Evolutionary conservation across 345 rosid genomes (phyloP), one percentile per base, ranked within the genome.

Genomic region (Murraya paniculata): DNA sequence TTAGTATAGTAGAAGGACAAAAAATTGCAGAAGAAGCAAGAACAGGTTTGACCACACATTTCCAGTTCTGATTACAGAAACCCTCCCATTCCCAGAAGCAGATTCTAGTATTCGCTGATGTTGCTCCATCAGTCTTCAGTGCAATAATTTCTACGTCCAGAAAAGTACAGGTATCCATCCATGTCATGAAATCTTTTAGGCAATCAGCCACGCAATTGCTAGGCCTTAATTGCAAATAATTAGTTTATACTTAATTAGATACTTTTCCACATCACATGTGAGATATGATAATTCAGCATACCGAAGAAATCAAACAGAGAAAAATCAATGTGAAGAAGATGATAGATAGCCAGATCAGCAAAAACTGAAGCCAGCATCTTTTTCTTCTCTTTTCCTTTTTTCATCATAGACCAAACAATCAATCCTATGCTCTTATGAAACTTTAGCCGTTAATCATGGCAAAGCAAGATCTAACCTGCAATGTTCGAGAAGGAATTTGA

Each of bases 401-500:
- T 64, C 30, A 74, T 35, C 66, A 11, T 64, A 65, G 24, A 50
- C 25, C 10, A 83, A 41, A 64, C 38, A 67, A 69, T 10, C 74
- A 48, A 69, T 16, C 5, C 19, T 8, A 18, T 14, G 19, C 59
- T 28, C 41, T 21, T 39, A 76, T 16, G 35, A 58, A 73, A 25
- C 55, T 53, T 25, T 67, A 79, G 27, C 71, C 61, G 16, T 60
- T 58, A 73, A 68, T 62, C 33, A 73, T 7, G 39, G 62, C 53
- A 74, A 69, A 58, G 70, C 22, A 71, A 55, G 72, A 67, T 65
- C 84, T 80, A 80, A 90, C 94, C 94, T 90, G 94, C 74, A 87
- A 56, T 67, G 94, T 85, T 72, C 74, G 88, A 77, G 87, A 87
- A 65, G 94, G 94, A 79, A 90, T 82, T 73, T 86, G 88, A 77